Evolutionary conservation across 2,329 filamentous ascomycete genomes (phyloP).

Genomic region (Cercospora sp.): DNA sequence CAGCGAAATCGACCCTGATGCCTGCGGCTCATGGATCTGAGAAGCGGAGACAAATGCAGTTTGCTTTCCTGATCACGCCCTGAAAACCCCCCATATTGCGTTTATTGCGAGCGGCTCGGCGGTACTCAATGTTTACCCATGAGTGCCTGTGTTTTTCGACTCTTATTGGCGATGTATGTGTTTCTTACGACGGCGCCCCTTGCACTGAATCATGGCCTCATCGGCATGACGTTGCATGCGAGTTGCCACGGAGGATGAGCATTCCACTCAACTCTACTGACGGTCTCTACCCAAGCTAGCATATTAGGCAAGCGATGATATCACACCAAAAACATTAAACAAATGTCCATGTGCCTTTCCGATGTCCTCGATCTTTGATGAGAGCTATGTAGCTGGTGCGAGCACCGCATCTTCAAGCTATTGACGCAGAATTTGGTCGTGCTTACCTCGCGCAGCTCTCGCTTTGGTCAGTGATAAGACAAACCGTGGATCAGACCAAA

Average conservation of each 20-base stretch:
- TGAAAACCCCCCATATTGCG: conserved; percentile 12
- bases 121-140: conserved; percentile 18
- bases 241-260: conserved; percentile 7
- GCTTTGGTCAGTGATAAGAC: neutral
- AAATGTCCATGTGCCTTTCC: neutral
- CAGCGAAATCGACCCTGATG: conserved; percentile 16
- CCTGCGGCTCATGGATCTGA: conserved; percentile 15
- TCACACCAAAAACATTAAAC: conserved; percentile 16
- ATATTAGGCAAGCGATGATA: conserved; percentile 20
- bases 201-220: conserved; percentile 4
- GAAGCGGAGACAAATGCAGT: conserved; percentile 12
- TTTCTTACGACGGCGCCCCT: conserved; percentile 11
- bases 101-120: conserved; percentile 16
- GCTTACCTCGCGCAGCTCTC: neutral
- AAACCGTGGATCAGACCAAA: neutral
- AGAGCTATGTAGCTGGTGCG: neutral
- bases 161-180: conserved; percentile 15
- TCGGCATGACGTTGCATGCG: conserved; percentile 1
- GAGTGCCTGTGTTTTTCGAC: conserved; percentile 17
- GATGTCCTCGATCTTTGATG: neutral
- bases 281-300: conserved; percentile 20
- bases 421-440: neutral
- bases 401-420: neutral
- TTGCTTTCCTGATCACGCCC: conserved; percentile 11
- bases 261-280: conserved; percentile 15